phyloP scores from a whole-genome alignment of 768 basidiomycete genomes.

The Lyophyllum decastes region DNA sequence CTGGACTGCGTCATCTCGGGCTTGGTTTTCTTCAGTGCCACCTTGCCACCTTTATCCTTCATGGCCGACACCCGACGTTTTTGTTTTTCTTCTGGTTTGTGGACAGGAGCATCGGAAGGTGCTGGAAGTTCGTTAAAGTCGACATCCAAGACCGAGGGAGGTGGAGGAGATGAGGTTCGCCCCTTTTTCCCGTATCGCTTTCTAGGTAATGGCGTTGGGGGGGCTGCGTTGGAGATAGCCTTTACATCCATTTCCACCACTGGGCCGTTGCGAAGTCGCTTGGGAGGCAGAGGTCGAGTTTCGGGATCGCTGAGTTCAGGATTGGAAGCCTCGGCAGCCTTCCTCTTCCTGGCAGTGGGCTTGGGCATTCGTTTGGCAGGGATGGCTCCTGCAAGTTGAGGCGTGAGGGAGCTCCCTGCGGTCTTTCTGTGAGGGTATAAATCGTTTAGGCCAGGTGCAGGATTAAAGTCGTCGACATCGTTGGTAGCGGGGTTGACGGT shows the following conservation, averaged over 20 bases:
- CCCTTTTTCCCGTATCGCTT: slow-evolving; percentile 36
- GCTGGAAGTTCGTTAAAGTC: slow-evolving; percentile 35
- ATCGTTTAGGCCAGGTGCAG: neutral
- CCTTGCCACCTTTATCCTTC: slow-evolving; percentile 31
- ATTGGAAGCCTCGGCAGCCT: neutral
- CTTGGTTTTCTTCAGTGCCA: neutral
- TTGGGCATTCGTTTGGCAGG: neutral
- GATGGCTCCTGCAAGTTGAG: neutral
- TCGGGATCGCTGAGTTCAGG: neutral
- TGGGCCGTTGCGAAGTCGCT: slow-evolving; percentile 5
- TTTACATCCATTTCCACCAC: neutral
- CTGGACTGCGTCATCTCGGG: slow-evolving; percentile 4
- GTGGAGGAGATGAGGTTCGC: slow-evolving; percentile 30
- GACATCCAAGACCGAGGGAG: slow-evolving; percentile 10
- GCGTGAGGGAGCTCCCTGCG: neutral
- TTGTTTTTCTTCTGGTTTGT: slow-evolving; percentile 3
- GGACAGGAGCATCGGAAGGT: slow-evolving; percentile 1
- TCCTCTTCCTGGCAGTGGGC: slow-evolving; percentile 10
- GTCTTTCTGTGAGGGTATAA: neutral
- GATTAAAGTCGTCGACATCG: neutral
- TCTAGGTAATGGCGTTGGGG: slow-evolving; percentile 9
- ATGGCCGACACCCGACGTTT: slow-evolving; percentile 25
- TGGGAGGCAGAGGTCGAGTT: slow-evolving; percentile 1
- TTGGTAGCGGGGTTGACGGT: neutral
- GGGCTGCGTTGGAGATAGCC: neutral